Conservation (phyloP, 2,329 filamentous ascomycete species). For the Ascochyta viciae-villosae region DNA sequence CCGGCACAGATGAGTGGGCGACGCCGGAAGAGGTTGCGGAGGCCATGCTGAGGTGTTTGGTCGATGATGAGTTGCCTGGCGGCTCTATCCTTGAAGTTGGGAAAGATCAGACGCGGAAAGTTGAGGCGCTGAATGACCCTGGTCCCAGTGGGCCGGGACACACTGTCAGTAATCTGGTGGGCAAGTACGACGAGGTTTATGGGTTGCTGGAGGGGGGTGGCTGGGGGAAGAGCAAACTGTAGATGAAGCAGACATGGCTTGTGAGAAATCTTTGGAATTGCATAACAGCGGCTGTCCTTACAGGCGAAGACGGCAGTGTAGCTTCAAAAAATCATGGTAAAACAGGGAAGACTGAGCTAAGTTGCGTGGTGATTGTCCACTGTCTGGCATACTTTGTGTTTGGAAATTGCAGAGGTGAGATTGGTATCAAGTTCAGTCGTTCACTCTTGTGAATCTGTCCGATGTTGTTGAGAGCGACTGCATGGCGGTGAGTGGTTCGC, state of each 20-base stretch:
- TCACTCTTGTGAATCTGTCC: no score
- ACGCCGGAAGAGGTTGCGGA: conserved; percentile 67
- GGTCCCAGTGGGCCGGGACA: conserved; percentile 59
- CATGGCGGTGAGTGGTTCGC: conserved; percentile 15
- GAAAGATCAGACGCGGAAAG: conserved; percentile 58
- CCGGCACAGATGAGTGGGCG: conserved; percentile 62
- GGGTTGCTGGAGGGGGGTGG: conserved; percentile 55
- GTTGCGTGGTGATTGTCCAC: no score
- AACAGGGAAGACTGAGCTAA: no score
- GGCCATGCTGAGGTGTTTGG: conserved; percentile 64
- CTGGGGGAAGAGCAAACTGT: conserved; percentile 51
- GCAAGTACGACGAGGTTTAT: conserved; percentile 59
- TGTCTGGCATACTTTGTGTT: no score
- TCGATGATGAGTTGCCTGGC: conserved; percentile 57
- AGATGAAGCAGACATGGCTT: background rate
- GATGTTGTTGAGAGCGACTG: conserved; percentile 1
- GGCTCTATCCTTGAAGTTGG: conserved; percentile 63
- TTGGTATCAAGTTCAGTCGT: no score
- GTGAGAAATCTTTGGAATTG: no score
- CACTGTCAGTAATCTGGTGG: conserved; percentile 52
- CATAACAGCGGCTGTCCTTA: no score
- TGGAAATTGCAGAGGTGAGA: no score
- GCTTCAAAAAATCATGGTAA: no score
- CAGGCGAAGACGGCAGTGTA: no score
- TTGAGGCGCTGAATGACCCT: conserved; percentile 61